These are phyloP conservation scores for Metschnikowia cubensis DNA, from an alignment of 805 yeast species.

Conservation along the genomic window DNA sequence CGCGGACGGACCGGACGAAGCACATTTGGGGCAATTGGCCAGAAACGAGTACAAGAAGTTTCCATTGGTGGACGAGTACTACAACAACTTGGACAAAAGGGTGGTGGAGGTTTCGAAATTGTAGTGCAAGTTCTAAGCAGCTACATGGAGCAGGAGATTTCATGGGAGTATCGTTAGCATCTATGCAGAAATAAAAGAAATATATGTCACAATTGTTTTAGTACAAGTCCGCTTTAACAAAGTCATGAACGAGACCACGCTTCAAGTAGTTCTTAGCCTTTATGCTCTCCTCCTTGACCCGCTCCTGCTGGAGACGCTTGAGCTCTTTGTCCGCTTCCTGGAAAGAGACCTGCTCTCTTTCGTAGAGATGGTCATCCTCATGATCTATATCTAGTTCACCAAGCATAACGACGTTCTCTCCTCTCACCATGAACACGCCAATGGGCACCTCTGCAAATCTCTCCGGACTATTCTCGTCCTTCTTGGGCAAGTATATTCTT, in stretches of 20 bases:
- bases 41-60: conserved; percentile 42
- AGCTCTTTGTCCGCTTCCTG: conserved; percentile 52
- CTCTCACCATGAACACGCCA: conserved; percentile 87
- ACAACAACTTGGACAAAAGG: conserved; percentile 21
- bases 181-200: conserved; percentile 14
- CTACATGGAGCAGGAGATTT: neutral
- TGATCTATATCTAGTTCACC: conserved; percentile 90
- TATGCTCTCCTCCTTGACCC: conserved; percentile 39
- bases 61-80: conserved; percentile 32
- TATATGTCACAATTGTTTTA: conserved; percentile 19
- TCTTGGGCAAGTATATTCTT: conserved; percentile 59
- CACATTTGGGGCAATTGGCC: conserved; percentile 56
- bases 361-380: conserved; percentile 66
- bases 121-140: conserved; percentile 10
- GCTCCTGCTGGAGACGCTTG: conserved; percentile 25
- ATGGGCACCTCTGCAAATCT: conserved; percentile 71
- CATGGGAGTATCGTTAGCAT: conserved; percentile 10
- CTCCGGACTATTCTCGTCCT: conserved; percentile 36
- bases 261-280: conserved; percentile 48
- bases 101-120: conserved; percentile 24
- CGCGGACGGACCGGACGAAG: conserved; percentile 72
- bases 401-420: conserved; percentile 90
- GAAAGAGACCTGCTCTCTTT: conserved; percentile 56
- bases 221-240: conserved; percentile 52
- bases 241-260: conserved; percentile 56